Base-by-base conservation (phyloP, 2,329 filamentous ascomycete genomes). In the Fusarium marasasianum region DNA sequence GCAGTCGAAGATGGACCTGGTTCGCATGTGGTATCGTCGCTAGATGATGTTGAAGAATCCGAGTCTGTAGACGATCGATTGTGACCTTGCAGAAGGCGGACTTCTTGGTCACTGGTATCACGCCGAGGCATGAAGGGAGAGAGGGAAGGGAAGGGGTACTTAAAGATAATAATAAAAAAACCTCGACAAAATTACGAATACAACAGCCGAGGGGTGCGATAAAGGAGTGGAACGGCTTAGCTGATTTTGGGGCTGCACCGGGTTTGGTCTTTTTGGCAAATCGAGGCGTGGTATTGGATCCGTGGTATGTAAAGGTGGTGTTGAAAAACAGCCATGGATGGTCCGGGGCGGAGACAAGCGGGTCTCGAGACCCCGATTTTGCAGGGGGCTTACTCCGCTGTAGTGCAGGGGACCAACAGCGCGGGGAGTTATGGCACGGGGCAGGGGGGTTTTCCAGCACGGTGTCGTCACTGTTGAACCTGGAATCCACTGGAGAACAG, bases 11-110 rank as follows among this genome's bases (percentile, higher is more conserved):
- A 69, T 37, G 58, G 59, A 29, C 72, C 68, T 65, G 66, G 69
- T 60, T 71, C 59, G 78, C 80, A 81, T 81, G 77, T 79, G 79
- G 73, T 70, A 62, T 75, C 63, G 69, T 77, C 61, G 70, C 74
- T 68, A 66, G 72, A 74, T 72, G 62, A 69, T 59, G 65, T 70
- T 66, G 56, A 69, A 33, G 66, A 54, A 44, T 69, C 56, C 15
- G 71, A 69, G 33, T 75, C 63, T 57, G 40, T 44, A 37, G 69
- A 73, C 43, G 67, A 33, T 65, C 66, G 54, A 55, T 78, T 67
- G 69, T 73, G 41, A 43, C 60, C 65, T 74, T 60, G 66, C 7
- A 73, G 64, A 53, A 75, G 73, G 69, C 66, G 64, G 68, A 74
- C 74, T 68, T 76, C 67, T 71, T 78, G 76, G 60, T 74, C 77